Evolutionary conservation across 768 basidiomycete genomes (phyloP), one percentile per base, ranked within the genome.

Genomic region (Xerocomus spinulosus): DNA sequence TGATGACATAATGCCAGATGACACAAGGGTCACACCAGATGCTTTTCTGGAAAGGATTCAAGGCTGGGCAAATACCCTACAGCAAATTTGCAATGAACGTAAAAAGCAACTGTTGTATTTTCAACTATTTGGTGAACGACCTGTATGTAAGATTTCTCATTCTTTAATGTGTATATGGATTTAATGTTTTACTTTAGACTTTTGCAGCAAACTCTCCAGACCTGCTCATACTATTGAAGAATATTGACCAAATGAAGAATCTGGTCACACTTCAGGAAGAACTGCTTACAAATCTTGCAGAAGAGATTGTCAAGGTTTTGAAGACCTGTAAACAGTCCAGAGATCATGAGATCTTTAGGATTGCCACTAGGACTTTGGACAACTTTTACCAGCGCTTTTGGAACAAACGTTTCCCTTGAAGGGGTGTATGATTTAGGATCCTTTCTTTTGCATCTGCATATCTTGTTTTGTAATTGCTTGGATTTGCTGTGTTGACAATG

Each of bases 331-430:
- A 37, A 5, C 3, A 17, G 1, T 4, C 9, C 15, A 34, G 18
- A n/a, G 59, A 59, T 4, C 0, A 9, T 13, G 21, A 64, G n/a
- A 39, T 46, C 7, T 34, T 44, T 2, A 38, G 3, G 7, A 18
- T 68, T 36, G 56, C 41, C 25, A 5, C 15, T 2, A 18, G 24
- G 15, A 56, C 67, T 25, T 26, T 62, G 18, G 44, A 54, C 12
- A 57, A 67, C 39, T 50, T 67, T 21, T 23, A 23, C 3, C 65
- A 68, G 25, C 62, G 65, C 20, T 60, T 60, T 32, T 15, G 17
- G 10, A 41, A 35, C 28, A 29, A 20, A 17, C 49, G 34, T 21
- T 50, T 45, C 34, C 9, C n/a, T 15, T 12, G n/a, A 17, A 10
- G 12, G 17, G 18, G 9, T 46, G 4, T 13, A 33, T 18, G 6